phyloP scores from a whole-genome alignment of 2,329 filamentous ascomycete species.

The Madurella mycetomatis region DNA sequence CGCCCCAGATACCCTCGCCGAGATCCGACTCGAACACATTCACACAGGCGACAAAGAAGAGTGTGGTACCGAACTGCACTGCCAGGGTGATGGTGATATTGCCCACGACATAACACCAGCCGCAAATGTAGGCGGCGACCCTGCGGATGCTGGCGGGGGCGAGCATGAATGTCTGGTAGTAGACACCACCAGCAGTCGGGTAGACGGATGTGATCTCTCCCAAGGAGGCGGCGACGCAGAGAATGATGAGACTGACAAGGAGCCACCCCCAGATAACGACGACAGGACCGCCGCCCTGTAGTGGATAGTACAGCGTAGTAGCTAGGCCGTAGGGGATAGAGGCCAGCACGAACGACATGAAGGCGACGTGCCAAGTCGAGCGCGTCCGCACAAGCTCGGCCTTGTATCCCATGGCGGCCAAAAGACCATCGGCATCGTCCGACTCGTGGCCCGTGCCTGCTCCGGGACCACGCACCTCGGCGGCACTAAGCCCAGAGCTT shows the following conservation, averaged over 20 bases:
- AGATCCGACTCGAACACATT: slow-evolving; percentile 49
- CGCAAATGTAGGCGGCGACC: slow-evolving; percentile 65
- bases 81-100: slow-evolving; percentile 79
- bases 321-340: slow-evolving; percentile 70
- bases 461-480: not conserved
- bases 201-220: slow-evolving; percentile 73
- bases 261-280: slow-evolving; percentile 72
- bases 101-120: slow-evolving; percentile 72
- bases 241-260: slow-evolving; percentile 56
- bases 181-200: slow-evolving; percentile 72
- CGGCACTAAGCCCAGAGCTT: not conserved
- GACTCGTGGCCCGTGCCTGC: slow-evolving; percentile 10
- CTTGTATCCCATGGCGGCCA: slow-evolving; percentile 63
- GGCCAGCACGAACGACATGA: slow-evolving; percentile 73
- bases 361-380: slow-evolving; percentile 65
- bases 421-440: slow-evolving; percentile 52
- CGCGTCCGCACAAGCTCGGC: slow-evolving; percentile 60
- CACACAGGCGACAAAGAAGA: slow-evolving; percentile 54
- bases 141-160: slow-evolving; percentile 57
- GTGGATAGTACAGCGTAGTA: slow-evolving; percentile 64
- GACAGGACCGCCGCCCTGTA: slow-evolving; percentile 62
- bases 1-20: slow-evolving; percentile 42
- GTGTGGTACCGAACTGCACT: slow-evolving; percentile 75
- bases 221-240: slow-evolving; percentile 66
- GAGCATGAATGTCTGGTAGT: slow-evolving; percentile 76